Percentiles rank a stretch among this genome's conserved stretches.
Evolutionary conservation across 78 protist species (phyloP).

Genomic region (Guillardia theta): DNA sequence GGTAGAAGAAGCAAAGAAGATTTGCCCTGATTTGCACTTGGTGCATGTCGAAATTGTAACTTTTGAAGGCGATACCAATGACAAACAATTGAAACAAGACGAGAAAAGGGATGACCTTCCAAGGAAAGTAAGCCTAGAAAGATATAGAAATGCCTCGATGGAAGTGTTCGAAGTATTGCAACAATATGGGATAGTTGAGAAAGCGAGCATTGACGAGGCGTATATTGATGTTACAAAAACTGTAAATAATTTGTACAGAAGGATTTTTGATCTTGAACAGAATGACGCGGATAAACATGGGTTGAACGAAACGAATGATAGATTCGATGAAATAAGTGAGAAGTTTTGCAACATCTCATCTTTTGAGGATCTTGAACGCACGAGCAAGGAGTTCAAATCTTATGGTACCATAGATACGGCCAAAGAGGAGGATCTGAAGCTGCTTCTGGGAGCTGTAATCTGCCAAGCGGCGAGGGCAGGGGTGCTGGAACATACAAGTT

Average conservation of each 20-base stretch:
- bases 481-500: background rate
- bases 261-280: background rate
- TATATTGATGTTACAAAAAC: background rate
- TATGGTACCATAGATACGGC: no score
- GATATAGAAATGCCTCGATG: background rate
- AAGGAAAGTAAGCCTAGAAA: background rate
- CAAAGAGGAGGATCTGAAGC: background rate
- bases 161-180: background rate
- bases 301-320: no score
- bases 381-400: no score
- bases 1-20: background rate
- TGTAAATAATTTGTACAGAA: background rate
- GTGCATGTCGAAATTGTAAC: background rate
- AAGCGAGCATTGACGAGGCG: conserved; percentile 15
- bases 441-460: background rate
- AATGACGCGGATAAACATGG: background rate
- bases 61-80: background rate
- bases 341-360: no score
- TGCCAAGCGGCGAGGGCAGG: background rate
- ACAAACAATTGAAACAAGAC: background rate
- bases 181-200: background rate
- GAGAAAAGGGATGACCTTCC: no score
- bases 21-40: background rate
- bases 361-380: no score
- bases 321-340: no score